Base-by-base conservation (phyloP, 2,329 filamentous ascomycete species). In the Polytolypa hystricis region DNA sequence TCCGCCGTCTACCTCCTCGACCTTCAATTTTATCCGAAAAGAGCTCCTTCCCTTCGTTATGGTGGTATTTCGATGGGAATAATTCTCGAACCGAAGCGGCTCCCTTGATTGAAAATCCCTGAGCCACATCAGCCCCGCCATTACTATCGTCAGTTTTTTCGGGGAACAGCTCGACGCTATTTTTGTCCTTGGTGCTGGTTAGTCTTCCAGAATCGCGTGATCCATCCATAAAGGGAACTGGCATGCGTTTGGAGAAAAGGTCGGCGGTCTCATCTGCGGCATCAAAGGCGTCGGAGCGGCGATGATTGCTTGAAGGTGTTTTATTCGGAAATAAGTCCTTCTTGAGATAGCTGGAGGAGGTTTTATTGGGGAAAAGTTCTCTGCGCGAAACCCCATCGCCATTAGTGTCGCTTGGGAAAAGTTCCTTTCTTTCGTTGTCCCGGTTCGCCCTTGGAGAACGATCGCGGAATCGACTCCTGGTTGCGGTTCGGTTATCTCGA, bases 101-200 rank as follows among this genome's bases (percentile, higher is more conserved):
- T 47, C 81, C 81, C 52, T 81, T 84, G 54, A 85, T 84, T 8
- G 69, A 65, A 43, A 84, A 71, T 1, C 71, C 75, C 16, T 62
- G 62, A 31, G 73, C 74, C 45, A 83, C 82, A 47, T 58, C 74
- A 47, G 81, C 68, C 1, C 61, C 61, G 26, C 21, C 27, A 4
- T 37, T 25, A 11, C 16, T 33, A 10, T 25, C 7, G 2, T 20
- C 15, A 10, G 5, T 48, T 6, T 51, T 42, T 8, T 59, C 46
- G 51, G 60, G 63, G 45, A 63, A 63, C 7, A 63, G 50, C 40
- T 65, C 58, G 12, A 61, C 44, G 14, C 56, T 55, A 16, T 42
- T 48, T 17, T 55, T 60, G 12, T 46, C 44, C 21, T 25, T 25
- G 8, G 16, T 15, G 7, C 19, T 20, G 29, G 11, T 18, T 28